phyloP scores from a whole-genome alignment of 306 rosid genomes.

The Coriaria nepalensis region DNA sequence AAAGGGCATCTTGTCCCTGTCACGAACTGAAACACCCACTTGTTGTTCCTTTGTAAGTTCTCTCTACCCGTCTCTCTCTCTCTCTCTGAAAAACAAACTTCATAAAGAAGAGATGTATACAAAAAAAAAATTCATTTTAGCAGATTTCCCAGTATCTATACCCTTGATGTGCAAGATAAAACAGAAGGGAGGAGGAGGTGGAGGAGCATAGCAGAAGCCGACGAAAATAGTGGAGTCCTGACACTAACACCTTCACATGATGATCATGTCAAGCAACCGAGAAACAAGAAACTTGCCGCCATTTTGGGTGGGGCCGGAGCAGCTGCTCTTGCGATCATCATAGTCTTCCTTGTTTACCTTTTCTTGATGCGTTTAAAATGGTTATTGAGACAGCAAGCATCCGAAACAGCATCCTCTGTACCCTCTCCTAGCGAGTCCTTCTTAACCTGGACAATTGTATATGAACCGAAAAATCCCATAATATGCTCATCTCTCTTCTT shows the following conservation, averaged over 20 bases:
- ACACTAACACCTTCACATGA: conserved; percentile 30
- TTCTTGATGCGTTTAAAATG: conserved; percentile 33
- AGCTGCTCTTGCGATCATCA: conserved; percentile 26
- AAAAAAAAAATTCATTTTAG: neutral
- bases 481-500: neutral
- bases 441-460: neutral
- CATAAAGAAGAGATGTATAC: neutral
- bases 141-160: conserved; percentile 16
- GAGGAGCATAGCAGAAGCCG: conserved; percentile 18
- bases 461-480: no score
- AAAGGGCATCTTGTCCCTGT: conserved; percentile 26
- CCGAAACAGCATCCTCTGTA: conserved; percentile 44
- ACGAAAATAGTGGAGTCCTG: conserved; percentile 34
- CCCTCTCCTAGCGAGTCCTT: conserved; percentile 43
- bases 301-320: conserved; percentile 33
- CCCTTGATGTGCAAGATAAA: conserved; percentile 8
- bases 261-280: conserved; percentile 19
- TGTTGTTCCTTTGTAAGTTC: conserved; percentile 43
- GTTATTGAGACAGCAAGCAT: conserved; percentile 24
- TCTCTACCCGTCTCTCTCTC: conserved; percentile 18
- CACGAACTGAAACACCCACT: conserved; percentile 34
- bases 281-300: conserved; percentile 24
- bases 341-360: conserved; percentile 27
- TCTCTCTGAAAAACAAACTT: neutral
- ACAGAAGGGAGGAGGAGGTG: conserved; percentile 16